Base-by-base conservation (phyloP, 2,329 filamentous ascomycete species). In the Fusarium albosuccineum region DNA sequence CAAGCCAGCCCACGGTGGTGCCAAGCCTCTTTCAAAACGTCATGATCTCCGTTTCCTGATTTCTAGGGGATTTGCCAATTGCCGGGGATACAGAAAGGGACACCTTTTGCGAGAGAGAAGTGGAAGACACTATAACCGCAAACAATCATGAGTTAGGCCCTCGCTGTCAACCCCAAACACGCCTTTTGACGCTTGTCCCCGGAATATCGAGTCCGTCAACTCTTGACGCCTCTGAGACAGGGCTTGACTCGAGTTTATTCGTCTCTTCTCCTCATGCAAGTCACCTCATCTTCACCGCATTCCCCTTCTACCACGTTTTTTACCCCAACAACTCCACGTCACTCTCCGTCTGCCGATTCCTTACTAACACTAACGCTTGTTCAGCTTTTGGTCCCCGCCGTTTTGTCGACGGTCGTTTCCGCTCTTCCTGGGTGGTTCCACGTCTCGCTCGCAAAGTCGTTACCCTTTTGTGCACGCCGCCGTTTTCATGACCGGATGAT, bases 271-370 rank as follows among this genome's bases (percentile, higher is more conserved):
- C 57, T 62, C 54, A 62, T 67, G 60, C 63, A 56, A 61, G 64
- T 61, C 49, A 58, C 42, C 51, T 51, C 16, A 40, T 39, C 45
- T 64, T 71, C 66, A 72, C 70, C 70, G 70, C 67, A 71, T 71
- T 44, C 53, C 62, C 45, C 48, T 49, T 17, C 22, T 44, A 46
- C 53, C 62, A 57, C 55, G 53, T 53, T 61, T 63, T 56, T 66
- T 42, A 37, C 59, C 63, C 52, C 67, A 68, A 62, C 53, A 68
- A 51, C 52, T 70, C 56, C 55, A 68, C 60, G 54, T 49, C 61
- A 59, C 40, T 40, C 41, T 49, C 16, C 30, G 39, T 53, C 37
- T 63, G 16, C 52, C 52, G 48, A 53, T 57, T 44, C 6, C 13
- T 13, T 22, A 30, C 37, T 30, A 26, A 11, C 16, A n/a, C 49